A percentile compares a stretch with the other conserved stretches of the same genome.
These are phyloP conservation scores for Lactarius deliciosus DNA, from an alignment of 768 basidiomycete genomes.

Conservation along the genomic window DNA sequence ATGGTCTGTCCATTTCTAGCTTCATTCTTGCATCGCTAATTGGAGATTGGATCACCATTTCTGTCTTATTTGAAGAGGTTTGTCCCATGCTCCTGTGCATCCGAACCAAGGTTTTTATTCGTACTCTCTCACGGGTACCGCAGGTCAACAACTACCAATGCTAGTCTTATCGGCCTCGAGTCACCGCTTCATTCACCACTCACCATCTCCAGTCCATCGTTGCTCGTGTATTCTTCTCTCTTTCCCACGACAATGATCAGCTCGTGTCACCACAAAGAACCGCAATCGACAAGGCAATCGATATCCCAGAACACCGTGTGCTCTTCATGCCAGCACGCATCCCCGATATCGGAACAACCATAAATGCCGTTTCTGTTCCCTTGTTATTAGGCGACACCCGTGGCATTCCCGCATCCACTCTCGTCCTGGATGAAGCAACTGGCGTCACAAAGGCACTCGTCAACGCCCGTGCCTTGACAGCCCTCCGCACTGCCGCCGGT, in stretches of 20 bases:
- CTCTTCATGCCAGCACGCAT: conserved; percentile 86
- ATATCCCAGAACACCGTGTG: conserved; percentile 53
- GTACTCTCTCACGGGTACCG: conserved; percentile 12
- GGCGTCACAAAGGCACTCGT: conserved; percentile 74
- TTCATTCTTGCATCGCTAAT: too few relatives aligned
- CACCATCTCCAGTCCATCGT: conserved; percentile 38
- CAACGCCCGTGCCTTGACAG: conserved; percentile 76
- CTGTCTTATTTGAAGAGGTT: too few relatives aligned
- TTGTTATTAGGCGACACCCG: conserved; percentile 37
- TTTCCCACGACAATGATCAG: neutral
- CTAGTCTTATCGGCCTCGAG: conserved; percentile 40
- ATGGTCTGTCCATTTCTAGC: too few relatives aligned
- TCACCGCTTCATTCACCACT: conserved; percentile 48
- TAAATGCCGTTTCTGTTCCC: conserved; percentile 85
- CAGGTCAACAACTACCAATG: neutral
- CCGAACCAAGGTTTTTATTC: too few relatives aligned
- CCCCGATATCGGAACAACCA: conserved; percentile 50
- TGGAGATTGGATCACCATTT: too few relatives aligned
- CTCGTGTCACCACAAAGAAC: conserved; percentile 56
- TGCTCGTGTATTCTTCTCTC: conserved; percentile 28
- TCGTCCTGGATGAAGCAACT: conserved; percentile 68
- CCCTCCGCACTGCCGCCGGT: conserved; percentile 83
- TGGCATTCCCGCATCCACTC: conserved; percentile 75
- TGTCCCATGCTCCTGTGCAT: too few relatives aligned
- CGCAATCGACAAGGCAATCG: too few relatives aligned